Evolutionary conservation across 2,329 filamentous ascomycete genomes (phyloP).

Genomic region (Macrophomina pseudophaseolina): DNA sequence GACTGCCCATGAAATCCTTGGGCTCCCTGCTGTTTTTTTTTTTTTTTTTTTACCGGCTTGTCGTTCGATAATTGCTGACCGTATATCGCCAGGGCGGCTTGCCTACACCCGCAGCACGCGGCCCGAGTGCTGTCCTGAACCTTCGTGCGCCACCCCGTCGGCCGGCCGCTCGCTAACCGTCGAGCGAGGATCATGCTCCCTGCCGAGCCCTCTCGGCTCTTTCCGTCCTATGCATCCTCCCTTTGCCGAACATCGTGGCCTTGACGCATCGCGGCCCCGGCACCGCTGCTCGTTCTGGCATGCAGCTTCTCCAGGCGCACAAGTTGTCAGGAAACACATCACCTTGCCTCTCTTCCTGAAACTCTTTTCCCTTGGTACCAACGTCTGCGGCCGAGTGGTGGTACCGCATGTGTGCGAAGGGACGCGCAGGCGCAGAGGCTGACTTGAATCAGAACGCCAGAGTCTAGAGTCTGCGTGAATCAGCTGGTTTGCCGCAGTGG

Average conservation of each 20-base stretch:
- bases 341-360: neutral
- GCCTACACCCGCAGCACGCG: neutral
- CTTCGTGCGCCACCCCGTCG: constrained; percentile 19
- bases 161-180: neutral
- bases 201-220: neutral
- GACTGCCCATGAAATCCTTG: neutral
- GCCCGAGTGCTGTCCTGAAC: neutral
- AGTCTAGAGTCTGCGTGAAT: neutral
- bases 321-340: neutral
- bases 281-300: neutral
- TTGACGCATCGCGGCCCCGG: neutral
- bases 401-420: constrained; percentile 10
- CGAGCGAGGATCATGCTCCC: constrained; percentile 9
- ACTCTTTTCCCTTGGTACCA: neutral
- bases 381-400: neutral
- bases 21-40: neutral
- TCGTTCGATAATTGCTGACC: neutral
- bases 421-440: constrained; percentile 5
- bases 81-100: neutral
- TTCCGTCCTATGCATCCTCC: neutral
- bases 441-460: constrained; percentile 4
- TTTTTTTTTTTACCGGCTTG: neutral
- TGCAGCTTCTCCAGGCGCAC: neutral
- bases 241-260: neutral
- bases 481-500: constrained; percentile 12